These are phyloP conservation scores for Leccinum longicurvipes DNA, from an alignment of 768 basidiomycete genomes.

Conservation along the genomic window DNA sequence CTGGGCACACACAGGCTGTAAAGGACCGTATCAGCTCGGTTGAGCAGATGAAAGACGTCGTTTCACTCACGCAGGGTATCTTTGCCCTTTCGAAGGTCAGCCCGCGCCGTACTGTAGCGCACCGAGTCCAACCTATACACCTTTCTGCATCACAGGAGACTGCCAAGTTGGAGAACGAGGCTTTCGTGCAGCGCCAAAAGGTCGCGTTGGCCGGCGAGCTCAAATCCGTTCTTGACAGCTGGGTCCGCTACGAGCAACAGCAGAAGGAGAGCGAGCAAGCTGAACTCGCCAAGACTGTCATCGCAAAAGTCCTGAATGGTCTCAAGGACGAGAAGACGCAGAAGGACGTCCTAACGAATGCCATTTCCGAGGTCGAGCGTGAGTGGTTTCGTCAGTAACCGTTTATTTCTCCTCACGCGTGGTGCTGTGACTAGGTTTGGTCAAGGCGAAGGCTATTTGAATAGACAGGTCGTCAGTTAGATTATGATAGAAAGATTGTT, in stretches of 20 bases:
- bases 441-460: slow-evolving; percentile 91
- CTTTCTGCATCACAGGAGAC: slow-evolving; percentile 61
- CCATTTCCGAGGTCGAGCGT: slow-evolving; percentile 92
- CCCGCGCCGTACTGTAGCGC: too few species aligned
- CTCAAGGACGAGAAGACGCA: slow-evolving; percentile 88
- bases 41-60: slow-evolving; percentile 93
- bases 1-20: slow-evolving; percentile 89
- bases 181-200: slow-evolving; percentile 90
- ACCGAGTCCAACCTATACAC: neutral
- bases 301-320: slow-evolving; percentile 80
- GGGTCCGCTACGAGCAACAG: slow-evolving; percentile 98
- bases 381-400: slow-evolving; percentile 37
- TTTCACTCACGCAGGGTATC: slow-evolving; percentile 83
- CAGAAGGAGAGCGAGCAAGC: slow-evolving; percentile 95
- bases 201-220: slow-evolving; percentile 82
- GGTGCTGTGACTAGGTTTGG: slow-evolving; percentile 55
- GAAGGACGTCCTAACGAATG: slow-evolving; percentile 73
- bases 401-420: neutral
- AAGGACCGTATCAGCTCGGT: slow-evolving; percentile 91
- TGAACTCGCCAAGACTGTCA: slow-evolving; percentile 83
- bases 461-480: slow-evolving; percentile 16
- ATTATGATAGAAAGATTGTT: slow-evolving; percentile 23
- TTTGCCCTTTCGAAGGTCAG: slow-evolving; percentile 89
- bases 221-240: slow-evolving; percentile 93
- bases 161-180: slow-evolving; percentile 82